Base-by-base conservation (phyloP, 305 asterid species). In the Fraxinus xanthoxyloides region DNA sequence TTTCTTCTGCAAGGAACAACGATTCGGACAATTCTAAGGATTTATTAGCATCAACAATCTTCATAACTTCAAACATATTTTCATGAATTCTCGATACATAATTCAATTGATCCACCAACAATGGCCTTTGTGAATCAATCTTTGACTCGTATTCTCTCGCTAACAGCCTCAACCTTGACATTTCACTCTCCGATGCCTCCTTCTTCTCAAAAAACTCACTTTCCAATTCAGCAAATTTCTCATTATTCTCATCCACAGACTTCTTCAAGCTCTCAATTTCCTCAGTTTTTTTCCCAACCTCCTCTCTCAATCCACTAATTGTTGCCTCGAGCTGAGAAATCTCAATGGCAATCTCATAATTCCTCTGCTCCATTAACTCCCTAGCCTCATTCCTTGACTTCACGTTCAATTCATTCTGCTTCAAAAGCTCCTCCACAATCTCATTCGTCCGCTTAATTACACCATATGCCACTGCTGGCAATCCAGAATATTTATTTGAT, bases 291-390 rank as follows among this genome's bases (percentile, higher is more conserved):
- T 89, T 91, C 0, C 85, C 84, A 38, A 87, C 87, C 76, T 95
- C 98, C 81, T 93, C 99, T 88, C 92, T 90, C 88, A 92, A 89
- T 83, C 90, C 90, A 86, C 95, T 84, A 79, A 95, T 94, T 0
- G 90, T 88, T 0, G 99, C 93, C 89, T 93, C 98, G 13, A 95
- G 93, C 77, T 94, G 92, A 0, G 99, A 95, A 85, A 95, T 97
- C 89, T 95, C 98, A 84, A 95, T 94, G 28, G 99, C 99, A 82
- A 95, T 93, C 89, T 94, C 98, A 28, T 93, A 95, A 87, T 95
- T 95, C 86, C 99, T 90, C 85, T 92, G 98, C 30, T 94, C 98
- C 86, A 95, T 90, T 86, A 65, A 83, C 80, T 92, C 98, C 35
- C 97, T 87, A 2, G 99, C 94, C 87, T 93, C 97, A 67, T 94